These are phyloP conservation scores for Acacia pycnantha DNA, from an alignment of 331 rosid species.

Conservation along the genomic window DNA sequence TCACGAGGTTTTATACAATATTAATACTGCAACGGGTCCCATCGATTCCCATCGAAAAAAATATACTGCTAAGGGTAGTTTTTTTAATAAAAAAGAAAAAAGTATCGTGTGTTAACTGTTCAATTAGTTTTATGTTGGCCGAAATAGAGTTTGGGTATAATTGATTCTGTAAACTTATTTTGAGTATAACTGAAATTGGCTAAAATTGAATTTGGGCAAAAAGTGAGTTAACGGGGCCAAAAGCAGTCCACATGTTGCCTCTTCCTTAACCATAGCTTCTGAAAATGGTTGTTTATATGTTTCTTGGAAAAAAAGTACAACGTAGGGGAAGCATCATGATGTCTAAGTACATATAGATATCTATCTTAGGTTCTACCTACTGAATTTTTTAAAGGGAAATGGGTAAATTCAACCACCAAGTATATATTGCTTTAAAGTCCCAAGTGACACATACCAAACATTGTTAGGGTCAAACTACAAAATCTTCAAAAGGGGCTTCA, in stretches of 20 bases:
- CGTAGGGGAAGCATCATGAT: neutral
- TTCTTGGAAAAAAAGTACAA: neutral
- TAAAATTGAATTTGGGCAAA: neutral
- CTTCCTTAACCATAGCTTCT: too few species aligned
- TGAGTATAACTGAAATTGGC: neutral
- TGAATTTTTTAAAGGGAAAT: too few species aligned
- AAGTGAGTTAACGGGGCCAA: neutral
- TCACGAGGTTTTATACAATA: too few species aligned
- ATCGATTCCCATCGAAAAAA: too few species aligned
- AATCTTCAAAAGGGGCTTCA: conserved; percentile 4
- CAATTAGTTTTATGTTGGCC: neutral
- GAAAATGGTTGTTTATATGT: neutral
- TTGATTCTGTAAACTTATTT: neutral
- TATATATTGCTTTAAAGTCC: conserved; percentile 1
- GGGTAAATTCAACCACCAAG: neutral
- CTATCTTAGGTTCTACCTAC: neutral
- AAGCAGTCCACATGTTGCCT: neutral
- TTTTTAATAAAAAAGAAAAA: too few species aligned
- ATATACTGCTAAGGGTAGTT: neutral
- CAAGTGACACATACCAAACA: neutral
- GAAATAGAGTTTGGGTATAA: neutral
- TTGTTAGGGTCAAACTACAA: neutral
- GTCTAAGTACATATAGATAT: neutral
- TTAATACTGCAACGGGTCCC: too few species aligned
- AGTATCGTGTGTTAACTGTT: too few species aligned